These are phyloP conservation scores for Cladorrhinum sp. DNA, from an alignment of 2,329 filamentous ascomycete species.

Conservation along the genomic window DNA sequence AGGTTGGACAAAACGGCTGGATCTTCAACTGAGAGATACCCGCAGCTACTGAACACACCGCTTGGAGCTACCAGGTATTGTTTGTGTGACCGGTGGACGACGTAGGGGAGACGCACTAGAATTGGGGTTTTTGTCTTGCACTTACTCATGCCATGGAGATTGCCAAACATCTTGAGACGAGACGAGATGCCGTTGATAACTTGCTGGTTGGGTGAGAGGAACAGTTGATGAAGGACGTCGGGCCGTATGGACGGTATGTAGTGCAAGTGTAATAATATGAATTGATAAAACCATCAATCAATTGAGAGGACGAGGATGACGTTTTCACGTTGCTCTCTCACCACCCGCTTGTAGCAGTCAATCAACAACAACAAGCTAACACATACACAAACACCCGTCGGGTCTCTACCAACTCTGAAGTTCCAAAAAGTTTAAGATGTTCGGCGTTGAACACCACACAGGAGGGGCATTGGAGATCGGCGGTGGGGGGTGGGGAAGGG, in stretches of 20 bases:
- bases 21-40: too few species aligned
- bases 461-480: neutral
- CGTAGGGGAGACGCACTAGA: neutral
- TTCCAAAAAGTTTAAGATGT: neutral
- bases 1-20: neutral
- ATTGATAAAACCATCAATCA: neutral
- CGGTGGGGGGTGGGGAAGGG: conserved; percentile 1
- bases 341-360: neutral
- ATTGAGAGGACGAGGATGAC: neutral
- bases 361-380: neutral
- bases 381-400: neutral
- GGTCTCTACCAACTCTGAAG: too few species aligned
- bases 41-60: too few species aligned
- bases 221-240: neutral
- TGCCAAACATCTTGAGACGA: conserved; percentile 41
- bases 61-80: neutral
- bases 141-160: conserved; percentile 34
- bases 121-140: neutral
- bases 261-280: neutral
- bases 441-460: neutral
- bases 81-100: neutral
- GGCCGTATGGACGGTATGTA: neutral
- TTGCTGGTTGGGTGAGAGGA: too few species aligned
- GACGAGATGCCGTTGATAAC: neutral
- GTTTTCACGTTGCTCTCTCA: neutral